These are phyloP conservation scores for Backusella morwellensis DNA, from an alignment of 192 early-diverging fungal species.

Conservation along the genomic window DNA sequence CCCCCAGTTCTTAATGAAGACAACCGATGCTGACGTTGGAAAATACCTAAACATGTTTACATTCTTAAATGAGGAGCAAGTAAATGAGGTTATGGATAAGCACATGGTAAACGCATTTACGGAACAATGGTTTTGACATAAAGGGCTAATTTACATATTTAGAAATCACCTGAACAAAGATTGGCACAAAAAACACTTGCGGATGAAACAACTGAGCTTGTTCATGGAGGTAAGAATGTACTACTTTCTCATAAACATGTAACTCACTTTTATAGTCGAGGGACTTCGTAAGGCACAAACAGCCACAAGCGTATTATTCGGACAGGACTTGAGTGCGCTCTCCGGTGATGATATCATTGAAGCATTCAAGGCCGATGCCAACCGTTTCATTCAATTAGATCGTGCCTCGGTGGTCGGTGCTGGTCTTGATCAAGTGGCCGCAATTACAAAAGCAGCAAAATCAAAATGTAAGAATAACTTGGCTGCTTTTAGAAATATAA, in stretches of 20 bases:
- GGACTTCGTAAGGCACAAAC: constrained; percentile 64
- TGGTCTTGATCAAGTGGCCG: constrained; percentile 58
- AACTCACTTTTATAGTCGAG: constrained; percentile 31
- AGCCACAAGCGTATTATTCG: constrained; percentile 78
- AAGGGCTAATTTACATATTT: not conserved
- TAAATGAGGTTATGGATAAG: constrained; percentile 56
- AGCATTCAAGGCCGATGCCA: constrained; percentile 70
- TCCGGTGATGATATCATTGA: constrained; percentile 57
- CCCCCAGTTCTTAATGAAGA: constrained; percentile 79
- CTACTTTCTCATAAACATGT: not conserved
- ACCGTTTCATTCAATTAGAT: constrained; percentile 50
- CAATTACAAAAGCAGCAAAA: constrained; percentile 56
- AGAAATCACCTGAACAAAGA: constrained; percentile 64
- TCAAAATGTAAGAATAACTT: constrained; percentile 59
- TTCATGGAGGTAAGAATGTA: constrained; percentile 70
- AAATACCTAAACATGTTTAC: constrained; percentile 81
- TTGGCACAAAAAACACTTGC: constrained; percentile 77
- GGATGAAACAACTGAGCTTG: constrained; percentile 82
- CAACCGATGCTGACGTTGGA: constrained; percentile 77
- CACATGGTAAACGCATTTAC: constrained; percentile 55
- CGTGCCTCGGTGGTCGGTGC: constrained; percentile 42
- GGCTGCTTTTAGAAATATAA: not conserved
- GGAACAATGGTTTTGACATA: not conserved
- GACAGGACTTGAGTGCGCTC: constrained; percentile 45
- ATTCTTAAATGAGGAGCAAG: constrained; percentile 60